These are phyloP conservation scores for Lichtheimia ramosa DNA, from an alignment of 371 early-diverging fungal species.

Conservation along the genomic window DNA sequence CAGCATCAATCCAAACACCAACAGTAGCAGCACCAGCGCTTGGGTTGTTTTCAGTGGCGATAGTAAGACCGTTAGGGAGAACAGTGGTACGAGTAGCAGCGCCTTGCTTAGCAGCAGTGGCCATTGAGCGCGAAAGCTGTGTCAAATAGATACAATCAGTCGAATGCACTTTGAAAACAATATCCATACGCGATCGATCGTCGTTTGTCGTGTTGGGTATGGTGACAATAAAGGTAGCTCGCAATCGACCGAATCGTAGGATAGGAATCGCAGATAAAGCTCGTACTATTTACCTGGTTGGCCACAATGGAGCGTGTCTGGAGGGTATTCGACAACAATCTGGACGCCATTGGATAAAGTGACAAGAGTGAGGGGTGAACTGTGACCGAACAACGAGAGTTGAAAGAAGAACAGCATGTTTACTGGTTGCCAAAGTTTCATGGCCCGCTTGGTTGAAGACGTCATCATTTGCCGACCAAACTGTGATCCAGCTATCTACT, in stretches of 20 bases:
- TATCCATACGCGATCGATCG: neutral
- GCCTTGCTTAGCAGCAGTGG: constrained; percentile 21
- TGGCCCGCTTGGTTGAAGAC: neutral
- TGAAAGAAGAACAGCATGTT: neutral
- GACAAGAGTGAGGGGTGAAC: constrained; percentile 13
- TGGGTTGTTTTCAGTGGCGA: constrained; percentile 90
- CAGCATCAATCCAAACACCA: constrained; percentile 95
- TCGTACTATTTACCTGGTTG: constrained; percentile 20
- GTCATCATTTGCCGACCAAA: neutral
- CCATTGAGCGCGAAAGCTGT: constrained; percentile 22
- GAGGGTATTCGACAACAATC: constrained; percentile 23
- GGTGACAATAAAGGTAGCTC: neutral
- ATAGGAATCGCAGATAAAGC: neutral
- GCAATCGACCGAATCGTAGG: neutral
- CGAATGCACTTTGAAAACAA: neutral
- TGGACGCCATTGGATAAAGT: constrained; percentile 25
- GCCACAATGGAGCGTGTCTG: constrained; percentile 17
- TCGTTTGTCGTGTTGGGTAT: neutral
- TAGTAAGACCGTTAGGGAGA: constrained; percentile 86
- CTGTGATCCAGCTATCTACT: too few species aligned
- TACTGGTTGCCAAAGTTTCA: neutral
- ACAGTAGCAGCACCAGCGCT: constrained; percentile 90
- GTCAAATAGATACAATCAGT: neutral
- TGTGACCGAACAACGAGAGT: constrained; percentile 1
- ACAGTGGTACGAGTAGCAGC: constrained; percentile 72